Base-by-base conservation (phyloP, 441 rosid species). In the Gossypium schwendimanii region DNA sequence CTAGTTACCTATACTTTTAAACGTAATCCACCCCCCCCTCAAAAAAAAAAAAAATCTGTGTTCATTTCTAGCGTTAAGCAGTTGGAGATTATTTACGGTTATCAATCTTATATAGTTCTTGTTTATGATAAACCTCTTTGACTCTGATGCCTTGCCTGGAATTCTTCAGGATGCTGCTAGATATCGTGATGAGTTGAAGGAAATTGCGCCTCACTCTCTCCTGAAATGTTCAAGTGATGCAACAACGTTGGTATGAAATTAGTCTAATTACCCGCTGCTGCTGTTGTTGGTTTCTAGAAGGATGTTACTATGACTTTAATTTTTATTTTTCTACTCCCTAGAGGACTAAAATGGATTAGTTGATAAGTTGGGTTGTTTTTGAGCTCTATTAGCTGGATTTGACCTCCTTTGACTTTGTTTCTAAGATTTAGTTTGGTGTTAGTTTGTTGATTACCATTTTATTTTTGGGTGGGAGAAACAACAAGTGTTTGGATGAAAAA, bases 151-250 rank as follows among this genome's bases (percentile, higher is more conserved):
- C 67, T 45, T 41, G 9, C 59, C 36, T 15, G 28, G 14, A 20
- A 75, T 60, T 70, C 75, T 21, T 76, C 84, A 89, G 91, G 91
- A 89, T 73, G 94, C 94, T n/a, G 86, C 87, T 55, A 84, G 71
- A 41, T 81, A 81, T 64, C 88, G 87, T 0, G 77, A 90, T 12
- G 84, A 85, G 81, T 83, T 88, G 20, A 83, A 81, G 71, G 85
- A 86, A 74, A 88, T 88, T 72, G 89, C 88, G 2, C 93, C 93
- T 2, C 80, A 86, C 52, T 77, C 86, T 41, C 88, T 88, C 62
- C 63, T 88, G 71, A 90, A 83, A 75, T 87, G 91, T 73, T 79
- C 89, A 31, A 90, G 92, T 52, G 95, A 87, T 74, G 91, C 95
- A 20, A 85, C 92, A 33, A 87, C 95, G 39, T 78, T 80, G 92